These are phyloP conservation scores for Lepidium africanum DNA, from an alignment of 345 rosid genomes.

Conservation along the genomic window DNA sequence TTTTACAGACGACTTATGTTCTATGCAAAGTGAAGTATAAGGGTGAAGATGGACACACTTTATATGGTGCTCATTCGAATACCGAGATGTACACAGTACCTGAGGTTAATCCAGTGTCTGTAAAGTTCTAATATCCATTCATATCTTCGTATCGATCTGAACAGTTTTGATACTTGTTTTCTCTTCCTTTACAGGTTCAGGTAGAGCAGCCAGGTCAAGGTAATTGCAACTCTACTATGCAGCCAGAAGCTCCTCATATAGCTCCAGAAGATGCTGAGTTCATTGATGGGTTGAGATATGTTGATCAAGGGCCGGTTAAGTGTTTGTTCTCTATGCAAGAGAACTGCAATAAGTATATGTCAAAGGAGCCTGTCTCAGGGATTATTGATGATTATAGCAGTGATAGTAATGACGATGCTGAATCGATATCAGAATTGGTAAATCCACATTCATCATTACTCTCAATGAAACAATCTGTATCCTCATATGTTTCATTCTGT, in stretches of 20 bases:
- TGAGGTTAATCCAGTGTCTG: too few relatives aligned
- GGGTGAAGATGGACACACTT: neutral
- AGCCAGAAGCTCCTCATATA: neutral
- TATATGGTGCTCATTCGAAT: too few relatives aligned
- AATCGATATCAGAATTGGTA: constrained; percentile 14
- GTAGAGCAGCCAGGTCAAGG: too few relatives aligned
- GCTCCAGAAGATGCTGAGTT: neutral
- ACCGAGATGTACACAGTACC: too few relatives aligned
- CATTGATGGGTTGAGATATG: neutral
- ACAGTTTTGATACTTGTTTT: too few relatives aligned
- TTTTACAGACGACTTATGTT: constrained; percentile 10
- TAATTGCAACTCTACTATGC: neutral
- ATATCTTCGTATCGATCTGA: too few relatives aligned
- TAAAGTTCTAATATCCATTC: too few relatives aligned
- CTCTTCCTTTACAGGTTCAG: too few relatives aligned
- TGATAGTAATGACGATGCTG: constrained; percentile 1
- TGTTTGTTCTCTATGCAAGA: neutral
- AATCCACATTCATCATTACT: neutral
- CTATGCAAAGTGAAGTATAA: constrained; percentile 21
- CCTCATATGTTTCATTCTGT: neutral
- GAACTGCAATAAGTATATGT: neutral
- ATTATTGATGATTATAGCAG: neutral
- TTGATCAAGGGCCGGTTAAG: neutral
- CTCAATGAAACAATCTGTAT: neutral
- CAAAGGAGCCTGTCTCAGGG: constrained; percentile 13